Conservation (phyloP, 306 rosid genomes). For the Urtica urens region DNA sequence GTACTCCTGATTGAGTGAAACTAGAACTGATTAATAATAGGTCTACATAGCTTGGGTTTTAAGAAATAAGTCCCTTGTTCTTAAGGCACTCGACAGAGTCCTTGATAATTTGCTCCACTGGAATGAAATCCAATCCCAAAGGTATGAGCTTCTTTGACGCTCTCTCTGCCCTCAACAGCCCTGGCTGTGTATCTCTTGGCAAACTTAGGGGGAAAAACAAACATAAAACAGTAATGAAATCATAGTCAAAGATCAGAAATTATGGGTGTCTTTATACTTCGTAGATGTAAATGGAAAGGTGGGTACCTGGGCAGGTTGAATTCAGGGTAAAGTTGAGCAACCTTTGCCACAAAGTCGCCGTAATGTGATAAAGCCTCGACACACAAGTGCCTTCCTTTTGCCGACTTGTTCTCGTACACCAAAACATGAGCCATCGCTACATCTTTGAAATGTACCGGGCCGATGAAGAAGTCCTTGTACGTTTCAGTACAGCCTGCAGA, state of each 20-base stretch:
- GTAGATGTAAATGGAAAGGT: too few species aligned
- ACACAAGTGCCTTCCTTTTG: conserved; percentile 73
- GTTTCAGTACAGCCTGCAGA: conserved; percentile 65
- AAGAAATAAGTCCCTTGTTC: conserved; percentile 58
- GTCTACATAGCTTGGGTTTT: too few species aligned
- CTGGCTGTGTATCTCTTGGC: conserved; percentile 64
- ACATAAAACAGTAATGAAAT: conserved; percentile 2
- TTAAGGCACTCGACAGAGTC: conserved; percentile 70
- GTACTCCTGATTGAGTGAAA: too few species aligned
- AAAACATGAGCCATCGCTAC: conserved; percentile 79
- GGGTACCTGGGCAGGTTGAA: conserved; percentile 56
- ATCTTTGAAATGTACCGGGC: conserved; percentile 78
- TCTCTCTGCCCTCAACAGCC: conserved; percentile 51
- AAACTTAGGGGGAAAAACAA: conserved; percentile 27
- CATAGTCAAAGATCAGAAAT: too few species aligned
- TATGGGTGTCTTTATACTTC: too few species aligned
- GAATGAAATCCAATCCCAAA: conserved; percentile 65
- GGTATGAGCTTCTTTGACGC: conserved; percentile 53
- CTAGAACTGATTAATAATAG: too few species aligned
- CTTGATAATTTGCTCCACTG: conserved; percentile 79
- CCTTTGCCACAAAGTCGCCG: conserved; percentile 75
- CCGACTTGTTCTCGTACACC: conserved; percentile 71
- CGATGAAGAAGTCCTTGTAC: conserved; percentile 51
- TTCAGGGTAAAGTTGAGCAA: conserved; percentile 69
- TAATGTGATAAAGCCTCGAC: conserved; percentile 72